Conservation (phyloP, 129 eudicot species). For the Sambucus nigra region DNA sequence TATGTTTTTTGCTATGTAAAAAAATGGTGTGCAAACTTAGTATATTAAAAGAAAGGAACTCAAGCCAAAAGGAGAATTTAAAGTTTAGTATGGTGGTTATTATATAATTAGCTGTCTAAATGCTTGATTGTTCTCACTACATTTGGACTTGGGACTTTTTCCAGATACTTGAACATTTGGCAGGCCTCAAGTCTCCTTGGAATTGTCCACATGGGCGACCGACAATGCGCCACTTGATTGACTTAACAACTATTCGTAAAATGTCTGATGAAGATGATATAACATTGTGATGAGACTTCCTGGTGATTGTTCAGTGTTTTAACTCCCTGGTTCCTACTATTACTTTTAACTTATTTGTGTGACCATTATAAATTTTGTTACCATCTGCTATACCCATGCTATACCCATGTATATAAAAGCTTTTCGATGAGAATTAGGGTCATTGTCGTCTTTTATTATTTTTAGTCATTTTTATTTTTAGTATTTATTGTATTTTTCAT, state of each 20-base stretch:
- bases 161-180: slow-evolving; percentile 77
- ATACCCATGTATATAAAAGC: too few species aligned
- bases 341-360: neutral
- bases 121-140: neutral
- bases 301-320: neutral
- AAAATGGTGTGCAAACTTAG: neutral
- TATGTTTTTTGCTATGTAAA: too few species aligned
- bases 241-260: slow-evolving; percentile 38
- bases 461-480: too few species aligned
- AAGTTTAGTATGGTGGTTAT: too few species aligned
- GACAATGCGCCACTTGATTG: slow-evolving; percentile 96
- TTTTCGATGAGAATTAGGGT: too few species aligned
- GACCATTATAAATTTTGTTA: neutral
- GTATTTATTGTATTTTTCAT: too few species aligned
- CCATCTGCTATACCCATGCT: too few species aligned
- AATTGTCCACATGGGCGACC: slow-evolving; percentile 99
- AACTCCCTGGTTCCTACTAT: neutral
- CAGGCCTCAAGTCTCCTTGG: slow-evolving; percentile 87
- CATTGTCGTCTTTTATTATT: too few species aligned
- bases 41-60: neutral
- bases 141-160: slow-evolving; percentile 4
- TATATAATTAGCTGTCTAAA: too few species aligned
- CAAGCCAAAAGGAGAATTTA: too few species aligned
- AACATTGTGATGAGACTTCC: slow-evolving; percentile 5
- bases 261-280: slow-evolving; percentile 25